Percentiles rank a stretch among this genome's conserved stretches.
Evolutionary conservation across 2,329 filamentous ascomycete species (phyloP).

Genomic region (Helotiales sp.): DNA sequence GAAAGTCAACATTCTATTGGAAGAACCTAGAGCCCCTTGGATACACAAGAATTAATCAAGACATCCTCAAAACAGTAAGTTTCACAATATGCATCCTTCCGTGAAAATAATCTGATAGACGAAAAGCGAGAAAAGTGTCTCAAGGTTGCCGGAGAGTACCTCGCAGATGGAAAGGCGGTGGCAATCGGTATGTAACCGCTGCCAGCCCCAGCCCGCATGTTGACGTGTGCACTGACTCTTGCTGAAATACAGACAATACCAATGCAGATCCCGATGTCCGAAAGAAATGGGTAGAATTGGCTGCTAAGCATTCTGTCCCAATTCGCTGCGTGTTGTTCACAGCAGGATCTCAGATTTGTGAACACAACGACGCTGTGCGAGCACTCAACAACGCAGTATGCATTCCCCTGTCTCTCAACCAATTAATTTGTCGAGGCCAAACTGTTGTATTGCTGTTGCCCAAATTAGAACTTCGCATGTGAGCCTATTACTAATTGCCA

Average conservation of each 20-base stretch:
- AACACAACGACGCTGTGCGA: conserved; percentile 88
- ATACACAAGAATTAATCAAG: conserved; percentile 89
- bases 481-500: conserved; percentile 14
- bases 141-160: conserved; percentile 69
- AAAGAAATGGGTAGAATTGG: conserved; percentile 77
- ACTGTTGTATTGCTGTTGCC: conserved; percentile 8
- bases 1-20: conserved; percentile 92
- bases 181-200: conserved; percentile 69
- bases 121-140: conserved; percentile 65
- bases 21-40: conserved; percentile 75
- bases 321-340: conserved; percentile 89
- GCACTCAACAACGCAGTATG: conserved; percentile 59
- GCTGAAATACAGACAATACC: conserved; percentile 76
- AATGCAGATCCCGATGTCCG: conserved; percentile 83
- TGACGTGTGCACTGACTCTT: not conserved
- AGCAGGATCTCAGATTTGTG: conserved; percentile 63
- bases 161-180: conserved; percentile 70
- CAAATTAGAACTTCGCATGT: conserved; percentile 15
- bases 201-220: not conserved
- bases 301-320: conserved; percentile 70
- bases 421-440: not conserved
- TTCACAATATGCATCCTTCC: conserved; percentile 10
- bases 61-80: conserved; percentile 75
- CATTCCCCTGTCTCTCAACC: conserved; percentile 21
- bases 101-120: conserved; percentile 33